phyloP scores from a whole-genome alignment of 805 yeast genomes.

The Starmerella floris region DNA sequence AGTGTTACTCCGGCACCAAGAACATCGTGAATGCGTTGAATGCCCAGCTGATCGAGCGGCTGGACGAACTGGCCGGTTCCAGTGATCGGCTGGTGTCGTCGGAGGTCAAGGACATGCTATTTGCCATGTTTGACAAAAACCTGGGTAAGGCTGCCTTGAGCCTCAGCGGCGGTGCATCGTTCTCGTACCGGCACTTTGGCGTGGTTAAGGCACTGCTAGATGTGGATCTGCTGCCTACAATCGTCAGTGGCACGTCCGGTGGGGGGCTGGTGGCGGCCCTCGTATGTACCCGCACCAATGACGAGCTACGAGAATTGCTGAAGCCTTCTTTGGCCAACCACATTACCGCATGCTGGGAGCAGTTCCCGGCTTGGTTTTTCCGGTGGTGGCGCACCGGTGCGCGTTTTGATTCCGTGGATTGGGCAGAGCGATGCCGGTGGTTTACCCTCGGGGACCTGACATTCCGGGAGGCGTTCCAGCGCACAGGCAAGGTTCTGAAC shows the following conservation, averaged over 20 bases:
- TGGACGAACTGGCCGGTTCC: slow-evolving; percentile 35
- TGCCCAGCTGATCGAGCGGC: slow-evolving; percentile 37
- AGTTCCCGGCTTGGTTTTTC: slow-evolving; percentile 44
- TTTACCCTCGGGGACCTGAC: slow-evolving; percentile 64
- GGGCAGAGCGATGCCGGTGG: slow-evolving; percentile 59
- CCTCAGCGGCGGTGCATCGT: slow-evolving; percentile 68
- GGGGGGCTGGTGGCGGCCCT: slow-evolving; percentile 69
- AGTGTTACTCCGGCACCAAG: slow-evolving; percentile 65
- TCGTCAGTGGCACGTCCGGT: slow-evolving; percentile 67
- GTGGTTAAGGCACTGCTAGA: slow-evolving; percentile 59
- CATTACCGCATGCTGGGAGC: slow-evolving; percentile 58
- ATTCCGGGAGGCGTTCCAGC: slow-evolving; percentile 51
- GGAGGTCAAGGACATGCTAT: slow-evolving; percentile 38
- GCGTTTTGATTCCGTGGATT: slow-evolving; percentile 55
- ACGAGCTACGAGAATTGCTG: slow-evolving; percentile 44
- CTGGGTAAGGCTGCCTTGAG: slow-evolving; percentile 63
- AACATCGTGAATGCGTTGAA: slow-evolving; percentile 43
- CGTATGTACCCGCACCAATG: slow-evolving; percentile 54
- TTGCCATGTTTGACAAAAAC: slow-evolving; percentile 45
- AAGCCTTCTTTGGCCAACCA: slow-evolving; percentile 49
- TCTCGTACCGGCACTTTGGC: slow-evolving; percentile 67
- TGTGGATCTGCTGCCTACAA: slow-evolving; percentile 49
- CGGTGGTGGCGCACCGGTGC: slow-evolving; percentile 69
- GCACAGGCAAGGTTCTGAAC: slow-evolving; percentile 59
- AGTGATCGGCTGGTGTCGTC: slow-evolving; percentile 26